phyloP scores from a whole-genome alignment of 306 rosid genomes.

The Ormosia emarginata region DNA sequence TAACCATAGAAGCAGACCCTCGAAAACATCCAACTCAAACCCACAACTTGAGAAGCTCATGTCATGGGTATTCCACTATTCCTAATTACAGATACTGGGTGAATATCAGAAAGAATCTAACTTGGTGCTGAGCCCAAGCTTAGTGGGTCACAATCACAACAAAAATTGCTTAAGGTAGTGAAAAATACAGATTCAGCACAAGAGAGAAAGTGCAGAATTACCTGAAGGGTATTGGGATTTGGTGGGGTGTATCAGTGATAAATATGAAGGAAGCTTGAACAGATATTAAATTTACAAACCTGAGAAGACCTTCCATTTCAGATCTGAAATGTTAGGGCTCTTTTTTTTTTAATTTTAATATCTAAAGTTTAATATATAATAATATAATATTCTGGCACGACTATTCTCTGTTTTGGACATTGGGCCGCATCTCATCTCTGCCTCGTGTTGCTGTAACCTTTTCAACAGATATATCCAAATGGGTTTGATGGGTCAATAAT shows the following conservation, averaged over 20 bases:
- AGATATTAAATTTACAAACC: background rate
- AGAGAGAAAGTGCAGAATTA: background rate
- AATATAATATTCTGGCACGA: too few species aligned
- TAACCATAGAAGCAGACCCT: conserved; percentile 4
- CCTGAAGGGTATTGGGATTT: conserved; percentile 16
- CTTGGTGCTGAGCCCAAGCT: background rate
- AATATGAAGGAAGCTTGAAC: background rate
- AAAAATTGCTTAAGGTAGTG: background rate
- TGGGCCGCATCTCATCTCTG: too few species aligned
- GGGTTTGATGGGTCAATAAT: too few species aligned
- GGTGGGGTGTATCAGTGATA: background rate
- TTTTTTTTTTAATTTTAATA: background rate
- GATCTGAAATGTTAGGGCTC: conserved; percentile 31
- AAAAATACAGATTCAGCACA: background rate
- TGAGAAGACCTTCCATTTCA: background rate
- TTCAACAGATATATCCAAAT: too few species aligned
- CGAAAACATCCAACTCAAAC: background rate
- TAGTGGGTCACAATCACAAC: background rate
- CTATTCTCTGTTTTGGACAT: too few species aligned
- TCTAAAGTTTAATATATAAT: background rate
- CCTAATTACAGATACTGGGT: background rate
- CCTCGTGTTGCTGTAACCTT: too few species aligned
- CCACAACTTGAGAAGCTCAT: background rate
- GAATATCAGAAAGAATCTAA: background rate
- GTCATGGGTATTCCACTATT: background rate